Conservation (phyloP, 345 rosid species). For the Jatropha curcas region DNA sequence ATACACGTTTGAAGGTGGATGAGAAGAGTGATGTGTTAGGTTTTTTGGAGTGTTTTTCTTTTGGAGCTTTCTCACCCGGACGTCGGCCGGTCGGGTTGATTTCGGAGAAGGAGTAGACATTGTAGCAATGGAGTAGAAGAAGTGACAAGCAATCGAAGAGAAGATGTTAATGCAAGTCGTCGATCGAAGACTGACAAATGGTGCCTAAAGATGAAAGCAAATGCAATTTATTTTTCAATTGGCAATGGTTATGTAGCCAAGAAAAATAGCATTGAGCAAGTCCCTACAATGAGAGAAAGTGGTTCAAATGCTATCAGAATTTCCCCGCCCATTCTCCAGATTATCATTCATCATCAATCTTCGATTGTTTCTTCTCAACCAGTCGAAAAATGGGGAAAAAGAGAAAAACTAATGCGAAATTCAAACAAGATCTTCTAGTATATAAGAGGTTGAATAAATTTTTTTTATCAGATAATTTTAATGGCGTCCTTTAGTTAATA, state of each 20-base stretch:
- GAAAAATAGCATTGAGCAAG: constrained; percentile 92
- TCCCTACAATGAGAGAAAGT: constrained; percentile 95
- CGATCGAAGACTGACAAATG: constrained; percentile 55
- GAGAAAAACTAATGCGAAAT: constrained; percentile 21
- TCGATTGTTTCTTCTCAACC: constrained; percentile 1
- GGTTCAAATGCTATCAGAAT: constrained; percentile 75
- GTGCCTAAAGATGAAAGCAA: constrained; percentile 66
- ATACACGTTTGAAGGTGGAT: constrained; percentile 61
- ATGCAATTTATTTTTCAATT: constrained; percentile 81
- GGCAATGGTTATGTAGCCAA: constrained; percentile 79
- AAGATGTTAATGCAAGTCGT: constrained; percentile 58
- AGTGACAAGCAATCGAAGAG: constrained; percentile 58
- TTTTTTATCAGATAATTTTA: not conserved
- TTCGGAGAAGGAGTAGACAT: too few relatives aligned
- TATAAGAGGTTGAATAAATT: not conserved
- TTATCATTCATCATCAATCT: constrained; percentile 11
- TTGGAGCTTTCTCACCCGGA: constrained; percentile 76
- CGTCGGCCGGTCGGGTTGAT: too few relatives aligned
- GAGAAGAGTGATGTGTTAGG: constrained; percentile 80
- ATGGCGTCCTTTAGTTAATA: constrained; percentile 9
- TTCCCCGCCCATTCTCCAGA: constrained; percentile 3
- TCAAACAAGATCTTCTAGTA: constrained; percentile 25
- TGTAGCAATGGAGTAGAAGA: constrained; percentile 77
- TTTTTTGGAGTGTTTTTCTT: constrained; percentile 71
- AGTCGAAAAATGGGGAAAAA: constrained; percentile 17